Evolutionary conservation across 805 yeast species (phyloP).

Genomic region (Candida caryicola): DNA sequence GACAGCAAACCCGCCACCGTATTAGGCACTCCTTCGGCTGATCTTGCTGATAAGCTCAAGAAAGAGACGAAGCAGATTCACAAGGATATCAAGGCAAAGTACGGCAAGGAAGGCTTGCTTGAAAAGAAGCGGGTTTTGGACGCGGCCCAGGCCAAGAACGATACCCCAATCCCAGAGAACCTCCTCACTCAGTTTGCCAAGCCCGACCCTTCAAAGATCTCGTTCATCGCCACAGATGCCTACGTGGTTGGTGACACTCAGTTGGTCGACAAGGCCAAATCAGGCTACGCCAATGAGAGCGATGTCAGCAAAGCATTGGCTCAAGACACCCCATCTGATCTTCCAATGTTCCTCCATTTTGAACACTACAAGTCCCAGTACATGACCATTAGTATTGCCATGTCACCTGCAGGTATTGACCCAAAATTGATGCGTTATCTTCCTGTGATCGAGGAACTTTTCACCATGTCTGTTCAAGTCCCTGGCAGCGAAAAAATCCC

Average conservation of each 20-base stretch:
- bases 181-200: conserved; percentile 59
- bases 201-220: conserved; percentile 73
- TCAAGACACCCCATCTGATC: conserved; percentile 28
- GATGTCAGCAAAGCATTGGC: conserved; percentile 14
- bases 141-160: conserved; percentile 64
- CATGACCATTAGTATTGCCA: conserved; percentile 59
- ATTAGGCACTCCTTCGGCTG: conserved; percentile 67
- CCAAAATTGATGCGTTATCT: conserved; percentile 59
- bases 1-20: conserved; percentile 63
- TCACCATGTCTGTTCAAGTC: conserved; percentile 65
- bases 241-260: conserved; percentile 54
- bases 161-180: conserved; percentile 70
- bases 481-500: conserved; percentile 60
- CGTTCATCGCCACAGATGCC: conserved; percentile 66
- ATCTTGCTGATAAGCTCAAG: conserved; percentile 53
- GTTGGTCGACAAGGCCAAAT: conserved; percentile 19
- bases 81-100: conserved; percentile 46
- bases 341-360: conserved; percentile 71
- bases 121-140: conserved; percentile 51
- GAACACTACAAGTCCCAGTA: conserved; percentile 82
- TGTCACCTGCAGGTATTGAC: conserved; percentile 55
- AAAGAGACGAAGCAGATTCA: conserved; percentile 47
- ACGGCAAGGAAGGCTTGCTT: conserved; percentile 61
- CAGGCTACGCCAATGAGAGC: conserved; percentile 25
- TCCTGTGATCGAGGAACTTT: conserved; percentile 60